Evolutionary conservation across 257 asterid species (phyloP).

Genomic region (Plantago ovata): DNA sequence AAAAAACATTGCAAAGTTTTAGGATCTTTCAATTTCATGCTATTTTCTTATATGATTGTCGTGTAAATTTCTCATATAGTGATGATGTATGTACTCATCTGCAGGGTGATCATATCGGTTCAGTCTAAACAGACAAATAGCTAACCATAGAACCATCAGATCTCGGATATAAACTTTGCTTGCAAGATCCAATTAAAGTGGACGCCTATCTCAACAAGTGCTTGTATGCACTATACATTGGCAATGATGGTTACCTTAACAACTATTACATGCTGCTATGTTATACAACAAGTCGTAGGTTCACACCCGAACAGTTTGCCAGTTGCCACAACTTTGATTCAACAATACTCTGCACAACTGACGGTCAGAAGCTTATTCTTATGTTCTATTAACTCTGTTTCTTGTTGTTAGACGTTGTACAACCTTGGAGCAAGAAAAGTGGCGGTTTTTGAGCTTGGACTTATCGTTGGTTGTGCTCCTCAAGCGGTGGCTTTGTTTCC

Average conservation of each 20-base stretch:
- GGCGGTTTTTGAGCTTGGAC: slow-evolving; percentile 32
- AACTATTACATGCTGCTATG: slow-evolving; percentile 30
- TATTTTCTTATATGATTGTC: too few relatives aligned
- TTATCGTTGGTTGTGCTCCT: slow-evolving; percentile 35
- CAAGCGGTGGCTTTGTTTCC: background rate
- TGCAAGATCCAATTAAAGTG: slow-evolving; percentile 10
- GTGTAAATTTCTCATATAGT: too few relatives aligned
- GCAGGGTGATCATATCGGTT: slow-evolving; percentile 33
- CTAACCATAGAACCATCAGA: slow-evolving; percentile 22
- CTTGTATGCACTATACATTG: slow-evolving; percentile 32
- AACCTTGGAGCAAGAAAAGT: slow-evolving; percentile 47
- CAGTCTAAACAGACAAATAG: slow-evolving; percentile 26
- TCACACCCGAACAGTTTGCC: slow-evolving; percentile 37
- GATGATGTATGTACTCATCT: background rate
- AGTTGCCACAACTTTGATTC: slow-evolving; percentile 24
- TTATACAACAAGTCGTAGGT: slow-evolving; percentile 19
- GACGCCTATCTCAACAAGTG: slow-evolving; percentile 30
- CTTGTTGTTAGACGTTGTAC: slow-evolving; percentile 28
- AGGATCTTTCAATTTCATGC: too few relatives aligned
- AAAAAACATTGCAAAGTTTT: too few relatives aligned
- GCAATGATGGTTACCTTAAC: slow-evolving; percentile 50
- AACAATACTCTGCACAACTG: slow-evolving; percentile 24
- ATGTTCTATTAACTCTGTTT: background rate
- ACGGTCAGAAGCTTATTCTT: slow-evolving; percentile 20
- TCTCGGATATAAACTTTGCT: background rate